These are phyloP conservation scores for Mycena crocata DNA, from an alignment of 768 basidiomycete genomes.

Conservation along the genomic window DNA sequence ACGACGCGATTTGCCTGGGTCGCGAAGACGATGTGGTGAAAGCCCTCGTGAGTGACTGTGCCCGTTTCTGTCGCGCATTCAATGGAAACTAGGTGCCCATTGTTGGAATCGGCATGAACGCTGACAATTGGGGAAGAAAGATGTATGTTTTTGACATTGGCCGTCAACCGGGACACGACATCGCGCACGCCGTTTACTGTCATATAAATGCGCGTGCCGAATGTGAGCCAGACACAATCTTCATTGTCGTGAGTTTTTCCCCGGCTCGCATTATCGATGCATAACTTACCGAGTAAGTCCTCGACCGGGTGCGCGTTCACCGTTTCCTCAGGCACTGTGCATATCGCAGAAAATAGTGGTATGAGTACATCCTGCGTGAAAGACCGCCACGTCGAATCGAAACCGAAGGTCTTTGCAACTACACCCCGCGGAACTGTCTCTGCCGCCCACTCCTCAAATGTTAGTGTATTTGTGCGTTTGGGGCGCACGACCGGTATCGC, in stretches of 20 bases:
- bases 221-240: constrained; percentile 80
- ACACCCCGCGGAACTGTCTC: constrained; percentile 53
- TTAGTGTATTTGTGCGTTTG: constrained; percentile 42
- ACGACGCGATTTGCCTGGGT: constrained; percentile 78
- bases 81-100: constrained; percentile 52
- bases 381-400: constrained; percentile 62
- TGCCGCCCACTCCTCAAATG: constrained; percentile 62
- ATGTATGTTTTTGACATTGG: constrained; percentile 61
- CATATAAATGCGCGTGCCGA: constrained; percentile 77
- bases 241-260: background rate
- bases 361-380: constrained; percentile 67
- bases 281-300: constrained; percentile 71
- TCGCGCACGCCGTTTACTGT: constrained; percentile 68
- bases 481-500: constrained; percentile 45
- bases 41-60: constrained; percentile 52
- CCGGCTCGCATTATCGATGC: constrained; percentile 1
- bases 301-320: constrained; percentile 70
- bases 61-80: constrained; percentile 48
- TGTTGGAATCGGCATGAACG: constrained; percentile 52
- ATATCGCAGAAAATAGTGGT: constrained; percentile 76
- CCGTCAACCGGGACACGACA: constrained; percentile 61
- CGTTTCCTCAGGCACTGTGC: constrained; percentile 69
- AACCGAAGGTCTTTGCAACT: constrained; percentile 54
- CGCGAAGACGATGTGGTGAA: constrained; percentile 76
- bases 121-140: constrained; percentile 61